phyloP scores from a whole-genome alignment of 2,329 filamentous ascomycete species.

The Claviceps cyperi region DNA sequence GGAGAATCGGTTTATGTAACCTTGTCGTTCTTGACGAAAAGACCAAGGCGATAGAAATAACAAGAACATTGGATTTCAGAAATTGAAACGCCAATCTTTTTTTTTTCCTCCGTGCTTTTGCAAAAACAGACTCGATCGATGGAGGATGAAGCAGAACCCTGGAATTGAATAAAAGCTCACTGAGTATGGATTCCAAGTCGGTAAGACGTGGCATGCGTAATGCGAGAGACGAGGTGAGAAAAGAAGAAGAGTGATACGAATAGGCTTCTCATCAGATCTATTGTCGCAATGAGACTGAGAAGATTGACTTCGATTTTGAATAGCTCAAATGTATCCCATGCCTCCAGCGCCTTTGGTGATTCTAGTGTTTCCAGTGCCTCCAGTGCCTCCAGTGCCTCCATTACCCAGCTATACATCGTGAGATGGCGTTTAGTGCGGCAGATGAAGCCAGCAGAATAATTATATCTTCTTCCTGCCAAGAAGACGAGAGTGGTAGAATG shows the following conservation, averaged over 20 bases:
- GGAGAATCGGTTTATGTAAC: too few relatives aligned
- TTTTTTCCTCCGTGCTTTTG: not conserved
- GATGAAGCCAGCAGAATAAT: not conserved
- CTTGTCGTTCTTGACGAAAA: too few relatives aligned
- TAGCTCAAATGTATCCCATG: conserved; percentile 13
- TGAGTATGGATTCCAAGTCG: not conserved
- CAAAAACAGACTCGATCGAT: not conserved
- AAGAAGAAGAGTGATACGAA: not conserved
- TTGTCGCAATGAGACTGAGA: not conserved
- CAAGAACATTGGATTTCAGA: not conserved
- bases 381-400: too few relatives aligned
- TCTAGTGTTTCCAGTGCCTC: too few relatives aligned
- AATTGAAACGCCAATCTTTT: not conserved
- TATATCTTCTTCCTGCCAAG: not conserved
- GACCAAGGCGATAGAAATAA: not conserved
- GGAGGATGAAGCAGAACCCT: not conserved
- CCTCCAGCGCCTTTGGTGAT: too few relatives aligned
- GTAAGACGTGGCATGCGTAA: not conserved
- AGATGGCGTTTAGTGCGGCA: not conserved
- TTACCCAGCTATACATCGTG: conserved; percentile 18
- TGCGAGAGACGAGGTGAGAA: not conserved
- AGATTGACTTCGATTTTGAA: not conserved
- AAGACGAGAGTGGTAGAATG: not conserved
- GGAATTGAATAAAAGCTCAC: not conserved
- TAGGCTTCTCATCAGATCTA: not conserved